phyloP scores from a whole-genome alignment of 805 yeast species.

The Teunomyces funiuensis region DNA sequence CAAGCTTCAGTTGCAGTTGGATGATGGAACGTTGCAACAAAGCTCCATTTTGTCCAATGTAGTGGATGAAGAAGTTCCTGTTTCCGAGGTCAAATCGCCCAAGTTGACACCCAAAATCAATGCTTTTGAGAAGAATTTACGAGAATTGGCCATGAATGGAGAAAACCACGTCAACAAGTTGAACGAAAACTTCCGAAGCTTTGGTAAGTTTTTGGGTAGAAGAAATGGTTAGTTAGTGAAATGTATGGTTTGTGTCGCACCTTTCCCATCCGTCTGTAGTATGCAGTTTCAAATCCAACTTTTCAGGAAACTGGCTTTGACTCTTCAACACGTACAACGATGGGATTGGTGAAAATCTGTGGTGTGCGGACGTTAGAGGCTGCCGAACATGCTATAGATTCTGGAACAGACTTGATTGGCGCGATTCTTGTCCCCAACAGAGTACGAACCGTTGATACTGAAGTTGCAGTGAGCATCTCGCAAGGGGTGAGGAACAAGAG shows the following conservation, averaged over 20 bases:
- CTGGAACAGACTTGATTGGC: slow-evolving; percentile 79
- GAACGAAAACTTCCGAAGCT: slow-evolving; percentile 62
- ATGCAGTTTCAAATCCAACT: not conserved
- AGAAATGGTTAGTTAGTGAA: slow-evolving; percentile 24
- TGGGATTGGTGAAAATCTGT: slow-evolving; percentile 63
- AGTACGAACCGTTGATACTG: slow-evolving; percentile 58
- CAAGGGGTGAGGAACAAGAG: slow-evolving; percentile 25
- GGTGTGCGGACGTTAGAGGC: slow-evolving; percentile 71
- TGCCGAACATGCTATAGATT: slow-evolving; percentile 65
- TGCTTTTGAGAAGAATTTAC: slow-evolving; percentile 44
- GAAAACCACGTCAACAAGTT: slow-evolving; percentile 63
- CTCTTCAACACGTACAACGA: not conserved
- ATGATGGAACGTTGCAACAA: slow-evolving; percentile 23
- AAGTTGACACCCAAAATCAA: slow-evolving; percentile 32
- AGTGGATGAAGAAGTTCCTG: slow-evolving; percentile 23
- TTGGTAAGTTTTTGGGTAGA: slow-evolving; percentile 54
- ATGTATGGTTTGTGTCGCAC: no score
- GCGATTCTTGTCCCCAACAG: slow-evolving; percentile 84
- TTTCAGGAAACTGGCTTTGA: not conserved
- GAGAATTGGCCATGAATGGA: slow-evolving; percentile 48
- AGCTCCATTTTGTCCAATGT: slow-evolving; percentile 33
- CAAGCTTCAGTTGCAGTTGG: slow-evolving; percentile 33
- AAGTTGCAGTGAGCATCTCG: slow-evolving; percentile 29
- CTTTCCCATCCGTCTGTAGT: no score
- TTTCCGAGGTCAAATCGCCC: slow-evolving; percentile 22